These are phyloP conservation scores for Ceratocystis diversiconidia DNA, from an alignment of 2,329 filamentous ascomycete species.

Conservation along the genomic window DNA sequence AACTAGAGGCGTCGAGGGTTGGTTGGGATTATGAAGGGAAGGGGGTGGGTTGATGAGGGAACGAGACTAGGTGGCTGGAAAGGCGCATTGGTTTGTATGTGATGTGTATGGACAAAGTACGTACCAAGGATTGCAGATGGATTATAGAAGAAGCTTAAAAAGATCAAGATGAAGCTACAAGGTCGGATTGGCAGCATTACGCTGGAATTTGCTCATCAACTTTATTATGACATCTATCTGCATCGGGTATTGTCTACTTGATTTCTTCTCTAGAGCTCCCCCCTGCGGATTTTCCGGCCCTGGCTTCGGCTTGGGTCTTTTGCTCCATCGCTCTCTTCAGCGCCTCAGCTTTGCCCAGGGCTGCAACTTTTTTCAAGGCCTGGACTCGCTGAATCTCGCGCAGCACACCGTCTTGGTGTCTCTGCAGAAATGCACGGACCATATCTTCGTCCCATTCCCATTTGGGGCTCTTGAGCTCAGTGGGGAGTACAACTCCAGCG, in stretches of 20 bases:
- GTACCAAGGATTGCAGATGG: not conserved
- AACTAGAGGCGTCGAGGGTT: slow-evolving; percentile 26
- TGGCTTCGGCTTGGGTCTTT: not conserved
- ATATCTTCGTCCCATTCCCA: slow-evolving; percentile 33
- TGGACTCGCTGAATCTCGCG: not conserved
- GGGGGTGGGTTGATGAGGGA: not conserved
- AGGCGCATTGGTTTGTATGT: not conserved
- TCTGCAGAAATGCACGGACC: slow-evolving; percentile 32
- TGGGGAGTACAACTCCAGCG: slow-evolving; percentile 4
- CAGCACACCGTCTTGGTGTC: slow-evolving; percentile 23
- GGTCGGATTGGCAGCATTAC: not conserved
- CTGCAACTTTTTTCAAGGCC: not conserved
- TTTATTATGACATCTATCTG: not conserved
- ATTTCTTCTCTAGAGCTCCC: not conserved
- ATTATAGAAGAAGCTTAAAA: not conserved
- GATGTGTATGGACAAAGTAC: too few species aligned
- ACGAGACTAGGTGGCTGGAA: not conserved
- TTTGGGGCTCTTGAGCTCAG: slow-evolving; percentile 19
- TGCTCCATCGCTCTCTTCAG: not conserved
- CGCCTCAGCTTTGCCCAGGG: slow-evolving; percentile 23
- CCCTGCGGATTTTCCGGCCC: not conserved
- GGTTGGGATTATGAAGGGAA: not conserved
- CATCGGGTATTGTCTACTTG: not conserved
- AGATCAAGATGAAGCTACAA: not conserved
- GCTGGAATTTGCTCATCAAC: not conserved